Percentiles rank a stretch among this genome's conserved stretches.
phyloP scores from a whole-genome alignment of 1,139 yeast genomes.

The Barnettozyma hawaiiensis region DNA sequence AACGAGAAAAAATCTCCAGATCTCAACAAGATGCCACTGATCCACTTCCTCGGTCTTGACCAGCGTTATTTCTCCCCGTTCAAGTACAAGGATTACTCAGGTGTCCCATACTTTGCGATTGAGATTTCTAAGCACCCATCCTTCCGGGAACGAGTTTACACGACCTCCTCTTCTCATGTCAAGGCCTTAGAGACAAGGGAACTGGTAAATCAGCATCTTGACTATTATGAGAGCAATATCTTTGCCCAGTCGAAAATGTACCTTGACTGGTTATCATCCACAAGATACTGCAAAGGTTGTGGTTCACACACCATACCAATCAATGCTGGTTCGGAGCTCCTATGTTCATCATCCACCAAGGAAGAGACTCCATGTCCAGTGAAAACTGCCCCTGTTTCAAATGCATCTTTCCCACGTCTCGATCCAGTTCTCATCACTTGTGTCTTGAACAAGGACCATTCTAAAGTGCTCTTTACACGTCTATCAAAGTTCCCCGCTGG shows the following conservation, averaged over 20 bases:
- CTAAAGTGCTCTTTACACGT: constrained; percentile 67
- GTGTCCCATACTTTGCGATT: constrained; percentile 74
- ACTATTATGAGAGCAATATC: constrained; percentile 52
- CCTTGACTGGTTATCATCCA: constrained; percentile 76
- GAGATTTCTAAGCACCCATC: constrained; percentile 43
- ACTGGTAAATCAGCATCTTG: constrained; percentile 29
- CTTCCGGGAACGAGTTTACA: constrained; percentile 14
- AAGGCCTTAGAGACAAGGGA: constrained; percentile 19
- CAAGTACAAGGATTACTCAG: constrained; percentile 44
- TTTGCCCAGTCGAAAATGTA: constrained; percentile 82
- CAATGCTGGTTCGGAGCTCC: constrained; percentile 78
- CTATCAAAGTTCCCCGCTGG: constrained; percentile 46
- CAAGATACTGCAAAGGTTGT: constrained; percentile 83
- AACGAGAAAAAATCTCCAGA: constrained; percentile 11
- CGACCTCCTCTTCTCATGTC: constrained; percentile 7
- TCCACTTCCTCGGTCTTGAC: constrained; percentile 58
- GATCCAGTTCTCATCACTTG: constrained; percentile 89
- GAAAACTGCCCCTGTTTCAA: constrained; percentile 46
- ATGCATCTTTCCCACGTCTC: constrained; percentile 75
- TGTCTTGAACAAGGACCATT: constrained; percentile 55
- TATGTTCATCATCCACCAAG: constrained; percentile 43
- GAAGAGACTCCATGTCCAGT: constrained; percentile 44
- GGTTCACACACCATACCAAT: constrained; percentile 65
- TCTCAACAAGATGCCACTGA: constrained; percentile 31
- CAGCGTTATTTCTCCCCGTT: constrained; percentile 38